Conservation (phyloP, 495 filamentous ascomycete genomes). For the Rhizodiscina lignyota region DNA sequence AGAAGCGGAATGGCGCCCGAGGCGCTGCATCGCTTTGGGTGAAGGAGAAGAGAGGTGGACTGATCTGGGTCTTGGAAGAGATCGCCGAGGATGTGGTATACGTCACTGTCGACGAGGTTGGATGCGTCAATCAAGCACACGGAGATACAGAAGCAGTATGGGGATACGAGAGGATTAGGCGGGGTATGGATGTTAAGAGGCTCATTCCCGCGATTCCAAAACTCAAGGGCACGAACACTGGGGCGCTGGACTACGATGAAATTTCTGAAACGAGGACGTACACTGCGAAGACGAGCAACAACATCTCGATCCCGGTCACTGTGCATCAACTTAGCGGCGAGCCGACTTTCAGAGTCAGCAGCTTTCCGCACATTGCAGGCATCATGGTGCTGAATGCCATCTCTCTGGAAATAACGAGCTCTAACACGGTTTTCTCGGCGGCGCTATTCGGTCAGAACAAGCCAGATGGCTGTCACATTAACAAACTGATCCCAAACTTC, state of each 20-base stretch:
- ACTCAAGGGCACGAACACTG: constrained; percentile 39
- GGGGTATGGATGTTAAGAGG: constrained; percentile 53
- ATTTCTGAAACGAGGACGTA: constrained; percentile 58
- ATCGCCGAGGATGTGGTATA: constrained; percentile 84
- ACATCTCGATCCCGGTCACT: constrained; percentile 61
- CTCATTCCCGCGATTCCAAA: constrained; percentile 72
- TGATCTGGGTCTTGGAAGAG: constrained; percentile 97
- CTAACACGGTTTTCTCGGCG: constrained; percentile 84
- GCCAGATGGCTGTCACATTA: constrained; percentile 64
- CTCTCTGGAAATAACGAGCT: constrained; percentile 66
- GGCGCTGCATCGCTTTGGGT: constrained; percentile 95
- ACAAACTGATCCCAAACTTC: constrained; percentile 70
- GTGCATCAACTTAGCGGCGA: constrained; percentile 49
- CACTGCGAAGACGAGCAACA: constrained; percentile 56
- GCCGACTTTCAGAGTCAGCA: constrained; percentile 58
- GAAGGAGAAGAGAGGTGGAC: constrained; percentile 81
- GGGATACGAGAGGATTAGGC: constrained; percentile 47
- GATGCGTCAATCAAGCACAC: constrained; percentile 44
- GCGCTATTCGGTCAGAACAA: constrained; percentile 78
- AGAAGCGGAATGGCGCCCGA: constrained; percentile 80
- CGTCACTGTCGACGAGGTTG: constrained; percentile 55
- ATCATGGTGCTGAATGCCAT: constrained; percentile 77
- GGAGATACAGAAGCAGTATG: constrained; percentile 66
- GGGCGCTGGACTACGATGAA: constrained; percentile 52
- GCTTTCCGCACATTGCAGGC: constrained; percentile 92